Evolutionary conservation across 2,329 filamentous ascomycete species (phyloP).

Genomic region (Exophiala aquamarina): DNA sequence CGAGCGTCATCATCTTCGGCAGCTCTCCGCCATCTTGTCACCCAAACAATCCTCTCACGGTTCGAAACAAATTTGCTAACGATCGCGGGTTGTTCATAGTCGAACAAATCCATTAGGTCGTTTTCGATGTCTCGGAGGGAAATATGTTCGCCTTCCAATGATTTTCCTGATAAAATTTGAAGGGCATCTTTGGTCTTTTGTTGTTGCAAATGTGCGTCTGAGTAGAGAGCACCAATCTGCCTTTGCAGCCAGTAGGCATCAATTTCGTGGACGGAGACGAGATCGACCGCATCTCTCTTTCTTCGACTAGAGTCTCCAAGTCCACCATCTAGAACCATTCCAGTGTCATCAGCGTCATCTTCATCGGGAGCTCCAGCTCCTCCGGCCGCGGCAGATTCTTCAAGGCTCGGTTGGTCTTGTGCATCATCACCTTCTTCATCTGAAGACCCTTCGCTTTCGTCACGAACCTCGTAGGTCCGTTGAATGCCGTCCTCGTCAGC

Average conservation of each 20-base stretch:
- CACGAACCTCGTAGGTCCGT: constrained; percentile 80
- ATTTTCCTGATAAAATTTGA: constrained; percentile 74
- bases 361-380: constrained; percentile 44
- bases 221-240: constrained; percentile 83
- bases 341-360: constrained; percentile 54
- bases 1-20: constrained; percentile 74
- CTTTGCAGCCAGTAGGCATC: constrained; percentile 97
- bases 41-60: constrained; percentile 92
- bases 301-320: constrained; percentile 46
- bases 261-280: constrained; percentile 81
- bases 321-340: constrained; percentile 77
- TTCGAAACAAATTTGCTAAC: constrained; percentile 90
- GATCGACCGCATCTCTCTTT: constrained; percentile 50
- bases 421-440: constrained; percentile 74
- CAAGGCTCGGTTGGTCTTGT: constrained; percentile 57
- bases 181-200: constrained; percentile 87
- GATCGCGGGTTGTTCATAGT: constrained; percentile 92
- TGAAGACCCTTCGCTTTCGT: constrained; percentile 69
- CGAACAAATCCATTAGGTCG: constrained; percentile 96
- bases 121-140: constrained; percentile 92
- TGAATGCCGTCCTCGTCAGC: constrained; percentile 73
- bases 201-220: constrained; percentile 88
- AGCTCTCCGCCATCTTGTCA: constrained; percentile 79
- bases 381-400: constrained; percentile 50
- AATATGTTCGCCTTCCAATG: constrained; percentile 75